A percentile compares a stretch with the other conserved stretches of the same genome.
Conservation (phyloP, 805 yeast species). For the Candida sakaeoensis region DNA sequence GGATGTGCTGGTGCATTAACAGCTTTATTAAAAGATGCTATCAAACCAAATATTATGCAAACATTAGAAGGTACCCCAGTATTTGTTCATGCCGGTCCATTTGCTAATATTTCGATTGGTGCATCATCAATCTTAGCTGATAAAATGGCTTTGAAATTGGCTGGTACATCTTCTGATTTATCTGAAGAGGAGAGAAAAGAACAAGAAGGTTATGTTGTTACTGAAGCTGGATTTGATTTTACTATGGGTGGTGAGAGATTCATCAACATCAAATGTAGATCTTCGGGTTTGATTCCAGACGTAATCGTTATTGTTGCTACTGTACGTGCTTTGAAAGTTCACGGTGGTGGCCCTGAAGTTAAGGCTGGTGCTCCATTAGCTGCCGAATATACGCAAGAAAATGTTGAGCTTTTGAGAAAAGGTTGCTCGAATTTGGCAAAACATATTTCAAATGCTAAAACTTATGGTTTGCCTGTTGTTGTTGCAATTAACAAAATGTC, state of each 20-base stretch:
- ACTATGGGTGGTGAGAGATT: constrained; percentile 92
- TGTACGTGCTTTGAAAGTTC: constrained; percentile 77
- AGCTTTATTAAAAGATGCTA: constrained; percentile 75
- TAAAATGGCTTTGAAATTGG: constrained; percentile 73
- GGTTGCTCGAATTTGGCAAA: constrained; percentile 77
- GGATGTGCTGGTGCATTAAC: constrained; percentile 87
- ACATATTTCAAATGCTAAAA: constrained; percentile 69
- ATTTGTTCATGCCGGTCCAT: constrained; percentile 84
- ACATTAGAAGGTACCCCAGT: constrained; percentile 87
- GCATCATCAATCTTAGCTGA: constrained; percentile 83
- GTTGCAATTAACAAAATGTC: constrained; percentile 81
- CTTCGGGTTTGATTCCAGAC: constrained; percentile 77
- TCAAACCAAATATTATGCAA: constrained; percentile 84
- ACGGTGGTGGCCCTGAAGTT: constrained; percentile 87
- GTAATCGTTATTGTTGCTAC: constrained; percentile 80
- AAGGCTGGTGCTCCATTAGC: constrained; percentile 82
- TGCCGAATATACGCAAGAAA: constrained; percentile 66
- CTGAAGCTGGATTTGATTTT: constrained; percentile 88
- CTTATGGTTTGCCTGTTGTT: constrained; percentile 73
- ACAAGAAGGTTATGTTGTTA: constrained; percentile 71
- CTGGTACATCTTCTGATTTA: constrained; percentile 57
- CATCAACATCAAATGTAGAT: constrained; percentile 75
- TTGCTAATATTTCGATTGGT: constrained; percentile 84
- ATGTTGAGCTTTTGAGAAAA: constrained; percentile 59
- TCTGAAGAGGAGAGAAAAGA: constrained; percentile 40